Base-by-base conservation (phyloP, 225 moss, liverwort and hornwort genomes). In the Thuidium tamariscinum region DNA sequence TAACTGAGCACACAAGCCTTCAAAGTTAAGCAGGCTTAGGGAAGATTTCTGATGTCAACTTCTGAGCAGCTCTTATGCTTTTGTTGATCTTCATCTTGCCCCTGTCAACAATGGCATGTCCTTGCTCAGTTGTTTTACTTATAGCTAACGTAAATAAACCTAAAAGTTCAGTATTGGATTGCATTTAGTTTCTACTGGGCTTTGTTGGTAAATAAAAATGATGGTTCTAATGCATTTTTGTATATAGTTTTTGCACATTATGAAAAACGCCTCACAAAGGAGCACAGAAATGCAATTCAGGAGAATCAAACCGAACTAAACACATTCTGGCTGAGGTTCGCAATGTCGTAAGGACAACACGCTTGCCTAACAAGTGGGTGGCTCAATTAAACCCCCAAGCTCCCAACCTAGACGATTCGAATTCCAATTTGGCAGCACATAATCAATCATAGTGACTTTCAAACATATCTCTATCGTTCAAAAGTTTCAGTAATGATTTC, bases 1-100 rank as follows among this genome's bases (percentile, higher is more conserved):
- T 56, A 54, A 70, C 29, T 16, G 84, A 67, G 67, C 51, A 48
- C 34, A 85, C 16, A 75, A 56, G 84, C 64, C 83, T 83, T 94
- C 88, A 99, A 54, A 99, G 98, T 89, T 99, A 97, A 32, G 97
- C 60, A 79, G 96, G 98, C 87, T 99, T 99, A 5, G 98, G 98
- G 77, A 99, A 99, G 74, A 99, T 97, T 8, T 96, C 95, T 5
- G 98, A 97, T 13, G 98, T 99, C 59, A 97, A 99, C 91, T 99
- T 97, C 89, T 96, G 96, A 26, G 97, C 97, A 68, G 96, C 95
- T 80, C 88, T 86, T 93, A 97, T 94, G 90, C 95, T 99, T 70
- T 97, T 97, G 84, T 95, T 95, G 62, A 99, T 93, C 89, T 95
- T 97, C 98, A 99, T 96, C 83, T 99, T 99, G 55, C 98, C 98